Evolutionary conservation across 1,139 yeast genomes (phyloP), one percentile per base, ranked within the genome.

Genomic region (Protomyces inouyei): DNA sequence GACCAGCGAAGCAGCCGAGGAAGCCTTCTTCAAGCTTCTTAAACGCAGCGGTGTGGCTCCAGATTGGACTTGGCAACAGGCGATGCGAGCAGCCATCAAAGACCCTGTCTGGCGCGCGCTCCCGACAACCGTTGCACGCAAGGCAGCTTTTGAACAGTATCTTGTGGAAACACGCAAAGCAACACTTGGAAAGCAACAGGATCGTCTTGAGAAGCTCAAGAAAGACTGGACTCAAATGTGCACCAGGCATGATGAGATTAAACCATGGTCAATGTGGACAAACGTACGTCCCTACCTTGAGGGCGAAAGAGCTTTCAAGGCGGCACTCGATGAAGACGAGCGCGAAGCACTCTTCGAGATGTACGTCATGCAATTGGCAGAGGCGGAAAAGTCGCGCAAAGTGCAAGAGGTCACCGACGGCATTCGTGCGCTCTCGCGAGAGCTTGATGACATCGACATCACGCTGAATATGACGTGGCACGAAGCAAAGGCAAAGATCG

Each of bases 21-120:
- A 72, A 3, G 78, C 75, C 3, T 90, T 86, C 71, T 70, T 78
- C n/a, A 72, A 75, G 2, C 76, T 89, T 79, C 76, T 91, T 21
- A 73, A 76, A 46, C 82, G 80, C 0, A 74, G 79, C 52, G 76
- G 79, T 6, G 88, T 89, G 1, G 91, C 86, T 71, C 81, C 87
- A 0, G 82, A 88, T 0, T 88, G 93, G 92, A 80, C 95, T 0
- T 91, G 90, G 75, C 83, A 82, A 64, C 79, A 79, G 65, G 87
- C 86, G 0, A 84, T 91, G 78, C 76, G 82, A n/a, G 79, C 78
- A 36, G 78, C 86, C 66, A 80, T 88, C 18, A 75, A 73, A 6
- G 84, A 85, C 65, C 84, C 86, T 0, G 78, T 84, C 18, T 92
- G 89, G 72, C 89, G 96, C 95, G 76, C 80, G 0, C 75, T 90